phyloP scores from a whole-genome alignment of 345 rosid species.

The Populus tremula region DNA sequence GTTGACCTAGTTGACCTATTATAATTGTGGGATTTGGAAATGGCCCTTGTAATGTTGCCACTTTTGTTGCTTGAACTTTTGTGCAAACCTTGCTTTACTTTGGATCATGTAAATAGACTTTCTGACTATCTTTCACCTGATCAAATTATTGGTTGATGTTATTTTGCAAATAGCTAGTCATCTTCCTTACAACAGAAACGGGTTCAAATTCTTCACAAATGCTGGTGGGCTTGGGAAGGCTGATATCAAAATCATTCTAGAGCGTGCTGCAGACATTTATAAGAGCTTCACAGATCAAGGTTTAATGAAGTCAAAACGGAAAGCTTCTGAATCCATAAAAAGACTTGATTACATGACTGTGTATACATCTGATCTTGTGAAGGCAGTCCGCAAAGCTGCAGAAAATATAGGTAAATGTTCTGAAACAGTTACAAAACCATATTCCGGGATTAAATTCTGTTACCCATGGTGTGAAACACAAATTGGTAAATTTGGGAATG shows the following conservation, averaged over 20 bases:
- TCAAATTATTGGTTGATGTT: conserved; percentile 23
- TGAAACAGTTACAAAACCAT: not conserved
- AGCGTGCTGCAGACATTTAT: conserved; percentile 77
- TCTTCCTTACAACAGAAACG: conserved; percentile 96
- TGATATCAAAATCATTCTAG: conserved; percentile 82
- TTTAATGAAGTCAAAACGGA: conserved; percentile 30
- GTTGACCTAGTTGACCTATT: not conserved
- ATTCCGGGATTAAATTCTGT: no score
- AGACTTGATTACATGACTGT: conserved; percentile 82
- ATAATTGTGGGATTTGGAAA: not conserved
- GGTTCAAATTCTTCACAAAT: conserved; percentile 92
- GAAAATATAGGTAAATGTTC: conserved; percentile 66
- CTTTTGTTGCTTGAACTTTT: conserved; percentile 5
- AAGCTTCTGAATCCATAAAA: conserved; percentile 42
- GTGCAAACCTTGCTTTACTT: not conserved
- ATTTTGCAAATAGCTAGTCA: conserved; percentile 73
- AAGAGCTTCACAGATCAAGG: conserved; percentile 45
- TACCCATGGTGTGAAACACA: not conserved
- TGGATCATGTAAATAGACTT: not conserved
- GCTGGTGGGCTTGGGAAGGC: conserved; percentile 92
- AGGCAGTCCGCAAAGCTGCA: conserved; percentile 82
- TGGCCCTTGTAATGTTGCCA: not conserved
- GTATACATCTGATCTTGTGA: conserved; percentile 80
- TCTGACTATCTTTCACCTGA: conserved; percentile 2
- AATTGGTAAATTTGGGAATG: not conserved